Percentiles rank a stretch among this genome's conserved stretches.
Conservation (phyloP, 2,329 filamentous ascomycete species). For the Pseudopithomyces chartarum region DNA sequence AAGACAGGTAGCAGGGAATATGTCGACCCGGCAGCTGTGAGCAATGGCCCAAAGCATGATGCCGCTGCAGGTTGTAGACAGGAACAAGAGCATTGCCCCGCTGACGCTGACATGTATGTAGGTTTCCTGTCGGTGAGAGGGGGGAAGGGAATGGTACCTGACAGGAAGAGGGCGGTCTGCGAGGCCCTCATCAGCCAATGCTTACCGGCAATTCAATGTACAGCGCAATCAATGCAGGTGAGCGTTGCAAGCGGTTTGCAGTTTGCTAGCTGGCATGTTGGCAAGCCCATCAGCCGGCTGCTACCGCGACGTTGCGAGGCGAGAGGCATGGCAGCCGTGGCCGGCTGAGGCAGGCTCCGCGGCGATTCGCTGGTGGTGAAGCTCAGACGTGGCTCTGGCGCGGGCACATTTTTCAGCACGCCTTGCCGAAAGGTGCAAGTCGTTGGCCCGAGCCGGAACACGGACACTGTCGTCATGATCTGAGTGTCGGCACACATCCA, state of each 20-base stretch:
- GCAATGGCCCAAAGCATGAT: neutral
- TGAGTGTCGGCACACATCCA: slow-evolving; percentile 21
- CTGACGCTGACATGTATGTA: neutral
- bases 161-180: slow-evolving; percentile 1
- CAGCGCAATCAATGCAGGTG: slow-evolving; percentile 25
- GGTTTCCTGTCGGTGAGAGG: neutral
- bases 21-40: neutral
- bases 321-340: slow-evolving; percentile 5
- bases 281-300: slow-evolving; percentile 24
- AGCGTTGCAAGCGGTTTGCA: neutral
- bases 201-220: slow-evolving; percentile 23
- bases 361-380: neutral
- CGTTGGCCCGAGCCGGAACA: slow-evolving; percentile 22
- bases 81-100: neutral
- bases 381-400: neutral
- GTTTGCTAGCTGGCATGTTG: slow-evolving; percentile 7
- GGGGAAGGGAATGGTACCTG: slow-evolving; percentile 4
- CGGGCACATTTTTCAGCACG: slow-evolving; percentile 13
- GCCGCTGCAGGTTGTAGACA: too few relatives aligned
- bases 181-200: slow-evolving; percentile 19
- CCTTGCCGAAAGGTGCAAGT: slow-evolving; percentile 22
- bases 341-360: neutral
- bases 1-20: neutral
- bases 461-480: slow-evolving; percentile 39
- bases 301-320: slow-evolving; percentile 4